Percentiles rank a stretch among this genome's conserved stretches.
These are phyloP conservation scores for Eleusine indica DNA, from an alignment of 176 grass and related monocot species.

Conservation along the genomic window DNA sequence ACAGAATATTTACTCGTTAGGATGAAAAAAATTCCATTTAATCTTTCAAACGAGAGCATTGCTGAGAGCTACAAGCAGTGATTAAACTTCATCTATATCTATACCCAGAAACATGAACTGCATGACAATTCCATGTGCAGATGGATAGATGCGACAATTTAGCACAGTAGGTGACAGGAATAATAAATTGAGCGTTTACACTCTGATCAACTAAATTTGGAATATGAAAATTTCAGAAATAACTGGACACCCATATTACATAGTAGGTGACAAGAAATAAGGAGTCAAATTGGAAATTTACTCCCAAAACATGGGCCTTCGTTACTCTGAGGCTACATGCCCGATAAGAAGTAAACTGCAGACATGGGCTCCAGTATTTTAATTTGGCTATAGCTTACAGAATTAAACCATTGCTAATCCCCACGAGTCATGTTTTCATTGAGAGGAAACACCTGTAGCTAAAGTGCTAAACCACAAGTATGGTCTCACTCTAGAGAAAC, in stretches of 20 bases:
- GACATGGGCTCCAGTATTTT: not conserved
- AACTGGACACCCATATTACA: not conserved
- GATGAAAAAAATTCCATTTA: not conserved
- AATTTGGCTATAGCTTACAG: slow-evolving; percentile 6
- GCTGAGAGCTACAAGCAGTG: not conserved
- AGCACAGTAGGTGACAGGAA: slow-evolving; percentile 1
- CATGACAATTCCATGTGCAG: not conserved
- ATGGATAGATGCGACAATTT: not conserved
- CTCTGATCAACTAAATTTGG: slow-evolving; percentile 4
- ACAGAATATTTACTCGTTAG: not conserved
- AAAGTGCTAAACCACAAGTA: slow-evolving; percentile 4
- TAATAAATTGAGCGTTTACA: not conserved
- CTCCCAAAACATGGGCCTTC: not conserved
- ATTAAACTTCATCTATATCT: not conserved
- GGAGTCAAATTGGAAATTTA: not conserved
- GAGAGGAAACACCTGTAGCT: not conserved
- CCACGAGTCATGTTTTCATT: not conserved
- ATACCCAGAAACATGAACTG: not conserved
- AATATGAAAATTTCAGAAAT: not conserved
- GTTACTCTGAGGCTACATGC: not conserved
- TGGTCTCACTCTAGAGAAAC: not conserved
- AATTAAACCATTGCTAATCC: not conserved
- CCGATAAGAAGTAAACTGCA: not conserved
- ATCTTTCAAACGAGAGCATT: not conserved
- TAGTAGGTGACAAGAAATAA: not conserved